phyloP scores from a whole-genome alignment of 148 eudicot species.

The Fagopyrum esculentum region DNA sequence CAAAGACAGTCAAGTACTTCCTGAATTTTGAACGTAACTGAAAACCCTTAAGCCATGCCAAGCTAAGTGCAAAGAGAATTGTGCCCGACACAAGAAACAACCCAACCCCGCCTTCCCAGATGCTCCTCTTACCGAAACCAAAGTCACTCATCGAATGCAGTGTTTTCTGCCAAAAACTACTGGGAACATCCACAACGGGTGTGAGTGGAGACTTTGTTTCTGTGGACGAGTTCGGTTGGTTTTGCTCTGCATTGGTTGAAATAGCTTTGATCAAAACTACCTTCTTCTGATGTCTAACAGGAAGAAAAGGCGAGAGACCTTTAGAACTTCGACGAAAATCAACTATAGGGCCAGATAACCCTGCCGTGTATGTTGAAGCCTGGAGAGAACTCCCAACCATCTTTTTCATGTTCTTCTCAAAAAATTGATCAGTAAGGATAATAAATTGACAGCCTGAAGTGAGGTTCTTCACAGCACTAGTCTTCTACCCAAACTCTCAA shows the following conservation, averaged over 20 bases:
- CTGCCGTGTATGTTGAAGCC: constrained; percentile 3
- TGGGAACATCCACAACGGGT: constrained; percentile 48
- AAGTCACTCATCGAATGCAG: constrained; percentile 69
- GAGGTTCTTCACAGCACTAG: background rate
- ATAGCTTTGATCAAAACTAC: constrained; percentile 31
- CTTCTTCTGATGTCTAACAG: constrained; percentile 27
- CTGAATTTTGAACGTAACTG: constrained; percentile 67
- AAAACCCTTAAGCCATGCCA: constrained; percentile 86
- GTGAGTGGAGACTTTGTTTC: constrained; percentile 45
- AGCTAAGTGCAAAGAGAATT: constrained; percentile 61
- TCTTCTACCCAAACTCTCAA: background rate
- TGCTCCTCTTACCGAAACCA: constrained; percentile 82
- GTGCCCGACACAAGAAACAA: constrained; percentile 77
- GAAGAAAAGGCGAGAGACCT: background rate
- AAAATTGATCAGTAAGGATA: background rate
- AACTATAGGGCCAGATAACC: background rate
- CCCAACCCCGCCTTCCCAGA: constrained; percentile 98
- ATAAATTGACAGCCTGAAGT: background rate
- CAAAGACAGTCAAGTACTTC: constrained; percentile 64
- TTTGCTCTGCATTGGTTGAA: constrained; percentile 35
- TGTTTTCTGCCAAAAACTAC: constrained; percentile 63
- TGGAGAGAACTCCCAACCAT: constrained; percentile 9
- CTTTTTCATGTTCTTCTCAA: background rate
- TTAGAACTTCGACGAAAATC: background rate
- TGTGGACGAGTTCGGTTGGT: constrained; percentile 33